Percentiles rank a stretch among this genome's conserved stretches.
Conservation (phyloP, 1,139 yeast species). For the Pneumocystis oryctolagi region DNA sequence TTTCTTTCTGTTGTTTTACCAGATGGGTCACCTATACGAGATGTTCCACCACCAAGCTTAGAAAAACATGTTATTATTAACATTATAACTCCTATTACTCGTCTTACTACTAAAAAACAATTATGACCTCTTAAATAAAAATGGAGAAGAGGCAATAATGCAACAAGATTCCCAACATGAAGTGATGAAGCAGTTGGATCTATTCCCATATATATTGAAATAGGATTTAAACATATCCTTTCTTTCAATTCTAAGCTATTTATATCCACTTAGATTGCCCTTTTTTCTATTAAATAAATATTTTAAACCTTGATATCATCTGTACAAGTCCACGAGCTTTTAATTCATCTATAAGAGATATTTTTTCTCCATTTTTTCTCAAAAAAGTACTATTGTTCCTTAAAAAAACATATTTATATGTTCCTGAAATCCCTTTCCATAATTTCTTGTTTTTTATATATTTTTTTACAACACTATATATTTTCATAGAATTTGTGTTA, state of each 20-base stretch:
- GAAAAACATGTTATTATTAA: not conserved
- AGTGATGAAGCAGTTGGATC: slow-evolving; percentile 87
- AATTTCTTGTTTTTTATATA: not conserved
- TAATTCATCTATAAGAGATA: not conserved
- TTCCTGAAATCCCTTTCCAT: not conserved
- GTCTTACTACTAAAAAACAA: slow-evolving; percentile 45
- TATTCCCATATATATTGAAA: slow-evolving; percentile 62
- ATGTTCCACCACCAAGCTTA: slow-evolving; percentile 94
- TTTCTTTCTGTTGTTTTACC: slow-evolving; percentile 69
- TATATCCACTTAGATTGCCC: not conserved
- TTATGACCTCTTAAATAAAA: slow-evolving; percentile 73
- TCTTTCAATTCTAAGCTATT: not conserved
- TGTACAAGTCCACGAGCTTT: not conserved
- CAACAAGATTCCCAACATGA: slow-evolving; percentile 81
- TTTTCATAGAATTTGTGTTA: not conserved
- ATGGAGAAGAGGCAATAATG: slow-evolving; percentile 71
- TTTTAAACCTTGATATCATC: not conserved
- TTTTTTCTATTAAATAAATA: not conserved
- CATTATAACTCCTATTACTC: no score
- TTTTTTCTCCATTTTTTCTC: not conserved
- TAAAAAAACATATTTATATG: not conserved
- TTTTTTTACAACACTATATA: not conserved
- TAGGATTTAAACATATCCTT: not conserved
- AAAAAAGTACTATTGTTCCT: not conserved
- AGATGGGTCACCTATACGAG: slow-evolving; percentile 92